These are phyloP conservation scores for Chaetomiaceae sp. DNA, from an alignment of 2,329 filamentous ascomycete genomes.

Conservation along the genomic window DNA sequence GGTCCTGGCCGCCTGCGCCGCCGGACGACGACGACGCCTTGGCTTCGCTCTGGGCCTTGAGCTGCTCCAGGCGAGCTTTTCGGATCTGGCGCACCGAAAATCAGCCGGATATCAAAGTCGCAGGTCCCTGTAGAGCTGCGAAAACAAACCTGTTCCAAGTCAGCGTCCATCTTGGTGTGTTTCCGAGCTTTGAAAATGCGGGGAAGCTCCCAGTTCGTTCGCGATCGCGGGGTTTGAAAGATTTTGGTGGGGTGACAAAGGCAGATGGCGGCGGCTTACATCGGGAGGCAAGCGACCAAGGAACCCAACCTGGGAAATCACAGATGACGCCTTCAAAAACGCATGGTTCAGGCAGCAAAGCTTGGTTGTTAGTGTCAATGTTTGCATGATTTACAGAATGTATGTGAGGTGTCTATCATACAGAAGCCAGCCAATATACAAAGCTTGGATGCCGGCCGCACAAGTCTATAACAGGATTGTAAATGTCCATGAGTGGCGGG, in stretches of 20 bases:
- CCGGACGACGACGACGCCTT: conserved; percentile 30
- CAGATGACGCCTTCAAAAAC: too few relatives aligned
- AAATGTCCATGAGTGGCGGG: too few relatives aligned
- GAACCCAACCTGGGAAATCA: too few relatives aligned
- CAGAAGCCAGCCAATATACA: conserved; percentile 2
- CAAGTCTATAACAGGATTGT: background rate
- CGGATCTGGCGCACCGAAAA: conserved; percentile 57
- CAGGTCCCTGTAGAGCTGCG: background rate
- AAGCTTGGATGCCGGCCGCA: background rate
- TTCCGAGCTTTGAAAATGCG: background rate
- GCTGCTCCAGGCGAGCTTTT: conserved; percentile 85
- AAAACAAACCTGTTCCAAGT: conserved; percentile 31
- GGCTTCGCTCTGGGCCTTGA: conserved; percentile 64
- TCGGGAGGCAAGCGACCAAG: background rate
- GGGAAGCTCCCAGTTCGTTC: background rate
- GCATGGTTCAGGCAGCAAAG: too few relatives aligned
- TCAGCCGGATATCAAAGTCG: background rate
- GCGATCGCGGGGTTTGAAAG: conserved; percentile 14
- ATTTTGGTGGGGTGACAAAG: conserved; percentile 7
- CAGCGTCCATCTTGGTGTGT: conserved; percentile 33
- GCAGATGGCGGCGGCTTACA: background rate
- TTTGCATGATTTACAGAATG: background rate
- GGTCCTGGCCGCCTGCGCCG: conserved; percentile 43
- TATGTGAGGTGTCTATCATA: conserved; percentile 8
- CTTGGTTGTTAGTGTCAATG: too few relatives aligned